Base-by-base conservation (phyloP, 805 yeast genomes). In the Komagataella ulmi region DNA sequence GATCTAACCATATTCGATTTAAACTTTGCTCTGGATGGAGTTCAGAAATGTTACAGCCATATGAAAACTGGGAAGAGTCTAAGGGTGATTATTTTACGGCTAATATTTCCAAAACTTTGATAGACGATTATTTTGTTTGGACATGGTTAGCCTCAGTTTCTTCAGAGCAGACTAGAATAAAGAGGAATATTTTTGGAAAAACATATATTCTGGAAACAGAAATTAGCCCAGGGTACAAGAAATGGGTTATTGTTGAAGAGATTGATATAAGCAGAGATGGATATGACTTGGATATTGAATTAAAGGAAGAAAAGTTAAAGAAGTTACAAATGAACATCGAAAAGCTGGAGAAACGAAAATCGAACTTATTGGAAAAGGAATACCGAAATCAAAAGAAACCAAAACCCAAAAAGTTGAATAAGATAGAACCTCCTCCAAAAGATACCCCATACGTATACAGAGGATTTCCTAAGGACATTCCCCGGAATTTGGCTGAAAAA, bases 41-140 rank as follows among this genome's bases (percentile, higher is more conserved):
- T 1, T 51, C 57, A 2, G 67, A 65, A 49, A 59, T 67, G 67
- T 18, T 46, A 10, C 45, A 47, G 7, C 43, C 52, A 2, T 50
- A 48, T 44, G 44, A 49, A 17, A 45, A 46, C 18, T 46, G 43
- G 44, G 50, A 47, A 7, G 44, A 46, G 17, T 45, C 50, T 4
- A 46, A 49, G 7, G 57, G 58, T 5, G 67, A 63, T 52, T 69
- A 64, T 49, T 67, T 73, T 47, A 68, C 75, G 6, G 76, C 75
- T 1, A 60, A 62, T n/a, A 72, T 86, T 7, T 68, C 77, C 7
- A 75, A 85, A 54, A 83, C 85, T 1, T 75, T 86, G 5, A 79
- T 88, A 17, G 95, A 87, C 64, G 96, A 88, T 64, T 88, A 85
- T 64, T 88, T 83, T 60, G 86, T 88, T 24, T 88, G 96, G 96